A percentile compares a stretch with the other conserved stretches of the same genome.
Evolutionary conservation across 352 stramenopile species (phyloP).

Genomic region (Phytophthora hybrid): DNA sequence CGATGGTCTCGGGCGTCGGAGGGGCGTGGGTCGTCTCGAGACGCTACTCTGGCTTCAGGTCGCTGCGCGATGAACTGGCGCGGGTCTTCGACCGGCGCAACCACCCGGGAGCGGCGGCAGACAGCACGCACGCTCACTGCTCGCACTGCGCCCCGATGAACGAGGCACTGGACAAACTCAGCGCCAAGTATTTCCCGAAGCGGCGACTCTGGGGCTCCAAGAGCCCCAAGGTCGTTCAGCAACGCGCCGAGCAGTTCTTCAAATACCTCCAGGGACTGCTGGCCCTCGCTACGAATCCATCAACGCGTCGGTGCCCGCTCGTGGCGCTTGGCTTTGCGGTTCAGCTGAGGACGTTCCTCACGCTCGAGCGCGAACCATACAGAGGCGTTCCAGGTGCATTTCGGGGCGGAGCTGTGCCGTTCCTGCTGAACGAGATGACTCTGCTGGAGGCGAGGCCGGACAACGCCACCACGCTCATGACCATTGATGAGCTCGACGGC

Average conservation of each 20-base stretch:
- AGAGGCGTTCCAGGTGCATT: slow-evolving; percentile 45
- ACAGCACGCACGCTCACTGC: slow-evolving; percentile 54
- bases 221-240: slow-evolving; percentile 45
- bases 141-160: slow-evolving; percentile 65
- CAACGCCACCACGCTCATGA: slow-evolving; percentile 61
- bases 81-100: slow-evolving; percentile 50
- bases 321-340: slow-evolving; percentile 59
- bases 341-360: slow-evolving; percentile 71
- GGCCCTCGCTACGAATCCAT: slow-evolving; percentile 57
- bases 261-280: slow-evolving; percentile 67
- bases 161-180: slow-evolving; percentile 52
- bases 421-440: slow-evolving; percentile 54
- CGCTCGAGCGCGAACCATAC: slow-evolving; percentile 56
- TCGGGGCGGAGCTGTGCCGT: slow-evolving; percentile 48
- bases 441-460: slow-evolving; percentile 39
- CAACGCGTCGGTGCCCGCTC: slow-evolving; percentile 64
- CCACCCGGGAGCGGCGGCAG: slow-evolving; percentile 17
- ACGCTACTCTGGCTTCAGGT: slow-evolving; percentile 73
- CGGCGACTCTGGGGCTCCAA: slow-evolving; percentile 72
- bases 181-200: slow-evolving; percentile 56
- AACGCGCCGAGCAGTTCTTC: slow-evolving; percentile 61
- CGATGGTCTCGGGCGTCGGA: slow-evolving; percentile 21
- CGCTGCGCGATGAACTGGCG: slow-evolving; percentile 64
- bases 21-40: slow-evolving; percentile 70
- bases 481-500: slow-evolving; percentile 51